Evolutionary conservation across 1,284 basidiomycete species (phyloP), one percentile per base, ranked within the genome.

Genomic region (Puccinia polysora): DNA sequence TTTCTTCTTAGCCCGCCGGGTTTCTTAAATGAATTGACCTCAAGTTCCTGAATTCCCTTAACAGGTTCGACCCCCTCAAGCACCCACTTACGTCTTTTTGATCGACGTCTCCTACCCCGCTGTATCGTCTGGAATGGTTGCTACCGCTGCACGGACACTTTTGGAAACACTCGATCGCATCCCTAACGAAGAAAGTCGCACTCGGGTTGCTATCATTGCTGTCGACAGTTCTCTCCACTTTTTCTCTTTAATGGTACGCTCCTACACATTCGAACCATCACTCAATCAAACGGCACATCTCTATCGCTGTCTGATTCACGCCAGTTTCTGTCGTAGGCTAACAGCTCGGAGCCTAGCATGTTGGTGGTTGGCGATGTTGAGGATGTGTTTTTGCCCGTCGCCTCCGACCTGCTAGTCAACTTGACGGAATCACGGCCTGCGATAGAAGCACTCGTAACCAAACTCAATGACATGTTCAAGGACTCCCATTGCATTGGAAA

Each of bases 311-410:
- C 65, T 32, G n/a, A 49, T 47, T 6, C 28, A 55, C 58, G 65
- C 74, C 25, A 74, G 36, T 32, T 32, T 43, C 34, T 73, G 34
- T 40, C 15, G n/a, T 73, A 90, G 88, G 85, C 91, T 52, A 92
- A 89, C 28, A 84, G 86, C 23, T 84, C 88, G 0, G 95, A 98
- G 52, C 87, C 92, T 0, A 86, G 87, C 18, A 97, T 98, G 93
- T 86, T 98, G 47, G 95, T 98, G 52, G 93, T 99, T 5, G 92
- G 92, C 5, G 96, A 99, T 79, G 85, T 95, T 53, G 90, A 96
- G 60, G 96, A 98, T 77, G 91, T 97, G 73, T 99, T 97, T 84
- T 83, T 98, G 28, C 96, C 96, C 20, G 95, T 96, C 82, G 95
- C 96, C 1, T 91, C 87, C 71, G 95, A 98, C 80, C 84, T 98